Conservation (phyloP, 495 filamentous ascomycete species). For the Aspergillus baeticus region DNA sequence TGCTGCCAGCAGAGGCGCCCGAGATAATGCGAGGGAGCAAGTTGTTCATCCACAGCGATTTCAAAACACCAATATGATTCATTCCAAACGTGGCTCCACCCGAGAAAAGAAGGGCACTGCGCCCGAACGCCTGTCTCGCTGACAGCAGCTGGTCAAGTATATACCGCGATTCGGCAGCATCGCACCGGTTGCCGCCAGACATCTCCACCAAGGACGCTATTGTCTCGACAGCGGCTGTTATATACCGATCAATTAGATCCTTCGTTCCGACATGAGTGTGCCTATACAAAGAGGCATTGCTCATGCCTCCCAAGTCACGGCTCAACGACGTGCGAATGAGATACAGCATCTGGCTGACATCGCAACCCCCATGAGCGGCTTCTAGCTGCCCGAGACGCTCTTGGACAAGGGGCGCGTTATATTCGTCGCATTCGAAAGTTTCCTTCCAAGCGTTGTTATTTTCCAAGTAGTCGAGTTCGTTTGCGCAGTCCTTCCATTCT, state of each 20-base stretch:
- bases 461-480: constrained; percentile 78
- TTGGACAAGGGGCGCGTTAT: constrained; percentile 66
- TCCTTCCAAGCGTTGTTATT: constrained; percentile 80
- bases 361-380: constrained; percentile 69
- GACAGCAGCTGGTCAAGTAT: constrained; percentile 73
- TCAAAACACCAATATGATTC: constrained; percentile 94
- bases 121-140: constrained; percentile 82
- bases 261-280: constrained; percentile 89
- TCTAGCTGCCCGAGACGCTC: constrained; percentile 71
- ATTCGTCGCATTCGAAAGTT: constrained; percentile 63
- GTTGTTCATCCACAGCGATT: constrained; percentile 71
- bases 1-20: constrained; percentile 91
- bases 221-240: constrained; percentile 70
- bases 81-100: constrained; percentile 94
- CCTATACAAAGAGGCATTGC: constrained; percentile 75
- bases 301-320: constrained; percentile 83
- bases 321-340: constrained; percentile 78
- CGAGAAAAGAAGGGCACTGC: constrained; percentile 82
- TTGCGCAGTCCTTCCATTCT: constrained; percentile 66
- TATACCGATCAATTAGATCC: constrained; percentile 80
- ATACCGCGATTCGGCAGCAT: constrained; percentile 59
- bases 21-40: constrained; percentile 90
- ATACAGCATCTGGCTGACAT: constrained; percentile 75
- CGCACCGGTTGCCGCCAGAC: constrained; percentile 52
- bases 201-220: constrained; percentile 68